Percentiles rank a stretch among this genome's conserved stretches.
These are phyloP conservation scores for Eurotiales sp. DNA, from an alignment of 2,329 filamentous ascomycete genomes.

Conservation along the genomic window DNA sequence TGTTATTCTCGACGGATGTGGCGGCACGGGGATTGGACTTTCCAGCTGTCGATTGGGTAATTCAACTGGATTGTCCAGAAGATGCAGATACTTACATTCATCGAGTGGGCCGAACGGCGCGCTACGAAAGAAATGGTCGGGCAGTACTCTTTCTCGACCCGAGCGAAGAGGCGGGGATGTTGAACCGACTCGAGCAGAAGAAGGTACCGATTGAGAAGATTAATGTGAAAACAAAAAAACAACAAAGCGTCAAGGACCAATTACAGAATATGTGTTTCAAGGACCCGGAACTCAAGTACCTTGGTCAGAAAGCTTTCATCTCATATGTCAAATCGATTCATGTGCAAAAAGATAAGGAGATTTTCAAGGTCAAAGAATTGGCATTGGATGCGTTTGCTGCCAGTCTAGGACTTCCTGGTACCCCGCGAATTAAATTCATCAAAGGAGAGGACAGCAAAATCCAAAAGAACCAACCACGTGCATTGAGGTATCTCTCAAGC, in stretches of 20 bases:
- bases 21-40: slow-evolving; percentile 93
- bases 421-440: slow-evolving; percentile 88
- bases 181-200: slow-evolving; percentile 77
- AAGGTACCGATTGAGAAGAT: slow-evolving; percentile 86
- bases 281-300: slow-evolving; percentile 86
- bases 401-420: slow-evolving; percentile 83
- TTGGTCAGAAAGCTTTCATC: slow-evolving; percentile 93
- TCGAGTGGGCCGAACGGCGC: slow-evolving; percentile 88
- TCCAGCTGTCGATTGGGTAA: slow-evolving; percentile 94
- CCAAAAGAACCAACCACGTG: slow-evolving; percentile 79
- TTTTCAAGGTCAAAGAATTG: slow-evolving; percentile 80
- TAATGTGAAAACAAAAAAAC: slow-evolving; percentile 84
- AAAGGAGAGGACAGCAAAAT: slow-evolving; percentile 85
- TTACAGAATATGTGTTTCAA: slow-evolving; percentile 95
- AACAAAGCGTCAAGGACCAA: slow-evolving; percentile 76
- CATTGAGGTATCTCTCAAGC: slow-evolving; percentile 56
- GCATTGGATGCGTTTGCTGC: slow-evolving; percentile 81
- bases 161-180: slow-evolving; percentile 87
- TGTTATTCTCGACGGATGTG: slow-evolving; percentile 92
- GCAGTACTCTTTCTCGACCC: slow-evolving; percentile 91
- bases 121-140: slow-evolving; percentile 81
- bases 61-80: slow-evolving; percentile 96
- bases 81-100: slow-evolving; percentile 98
- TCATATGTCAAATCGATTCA: slow-evolving; percentile 83
- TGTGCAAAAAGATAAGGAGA: slow-evolving; percentile 84